phyloP scores from a whole-genome alignment of 768 basidiomycete species.

The Hydnomerulius pinastri region DNA sequence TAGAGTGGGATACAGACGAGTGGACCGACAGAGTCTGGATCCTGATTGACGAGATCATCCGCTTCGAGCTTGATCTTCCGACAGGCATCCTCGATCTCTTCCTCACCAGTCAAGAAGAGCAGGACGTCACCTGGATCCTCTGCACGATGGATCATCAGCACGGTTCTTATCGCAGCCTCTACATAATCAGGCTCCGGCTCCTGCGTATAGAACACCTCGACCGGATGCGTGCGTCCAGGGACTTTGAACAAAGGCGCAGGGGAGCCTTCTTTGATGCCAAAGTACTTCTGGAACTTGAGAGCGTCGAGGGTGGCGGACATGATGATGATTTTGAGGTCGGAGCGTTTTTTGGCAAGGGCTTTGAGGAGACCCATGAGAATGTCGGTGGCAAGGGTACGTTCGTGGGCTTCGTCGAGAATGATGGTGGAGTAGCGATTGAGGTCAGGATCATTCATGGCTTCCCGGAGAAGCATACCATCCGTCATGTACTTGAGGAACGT shows the following conservation, averaged over 20 bases:
- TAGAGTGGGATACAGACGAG: constrained; percentile 91
- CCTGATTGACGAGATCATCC: constrained; percentile 74
- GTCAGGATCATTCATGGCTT: constrained; percentile 95
- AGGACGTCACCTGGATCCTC: constrained; percentile 93
- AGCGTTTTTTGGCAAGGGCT: constrained; percentile 71
- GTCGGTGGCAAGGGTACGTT: constrained; percentile 96
- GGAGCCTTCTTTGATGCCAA: constrained; percentile 46
- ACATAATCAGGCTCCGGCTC: constrained; percentile 95
- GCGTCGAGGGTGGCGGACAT: constrained; percentile 99
- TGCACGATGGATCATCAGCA: constrained; percentile 95
- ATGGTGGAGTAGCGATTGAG: constrained; percentile 93
- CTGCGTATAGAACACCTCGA: constrained; percentile 93
- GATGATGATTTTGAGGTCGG: constrained; percentile 94
- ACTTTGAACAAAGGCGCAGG: constrained; percentile 85
- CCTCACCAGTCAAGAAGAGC: constrained; percentile 96
- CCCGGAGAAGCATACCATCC: constrained; percentile 97
- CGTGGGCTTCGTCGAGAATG: constrained; percentile 98
- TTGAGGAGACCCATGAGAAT: constrained; percentile 98
- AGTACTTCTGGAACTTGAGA: constrained; percentile 96
- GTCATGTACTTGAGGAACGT: constrained; percentile 99
- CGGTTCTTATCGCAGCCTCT: constrained; percentile 94
- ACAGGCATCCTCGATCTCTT: constrained; percentile 97
- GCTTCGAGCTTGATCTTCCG: constrained; percentile 90
- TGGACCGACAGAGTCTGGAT: constrained; percentile 79
- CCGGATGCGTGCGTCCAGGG: constrained; percentile 91